Base-by-base conservation (phyloP, 192 early-diverging fungal species). In the Borealophlyctis nickersoniae region DNA sequence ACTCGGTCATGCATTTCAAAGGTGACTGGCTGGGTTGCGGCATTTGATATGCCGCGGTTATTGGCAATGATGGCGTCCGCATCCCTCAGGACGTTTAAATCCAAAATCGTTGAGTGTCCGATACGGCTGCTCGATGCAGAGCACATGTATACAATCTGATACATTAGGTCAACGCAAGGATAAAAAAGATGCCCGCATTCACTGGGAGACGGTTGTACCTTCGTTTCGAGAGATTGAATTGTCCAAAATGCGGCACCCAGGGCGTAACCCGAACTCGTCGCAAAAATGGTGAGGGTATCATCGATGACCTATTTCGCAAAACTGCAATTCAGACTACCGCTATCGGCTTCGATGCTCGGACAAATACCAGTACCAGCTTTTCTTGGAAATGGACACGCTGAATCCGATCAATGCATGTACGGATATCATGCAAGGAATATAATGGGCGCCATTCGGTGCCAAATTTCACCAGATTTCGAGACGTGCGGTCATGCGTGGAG, bases 401-500 rank as follows among this genome's bases (percentile, higher is more conserved):
- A 11, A 89, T 77, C 58, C 86, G 86, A 27, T 77, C 72, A 22
- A 87, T 73, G 49, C 87, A 89, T 4, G 70, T 66, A 54, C 74
- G 65, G 35, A 87, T 73, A 45, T 87, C 86, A 49, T 76, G 67
- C 32, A 79, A 31, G 0, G 83, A 77, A 58, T 86, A 89, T 2
- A 87, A 66, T 3, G 79, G 76, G 27, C 62, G 52, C 39, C 65
- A 76, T n/a, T 75, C 58, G 30, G 58, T 61, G 2, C 49, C 54
- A 1, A 65, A 67, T 16, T 52, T 36, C 22, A 63, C 56, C 11
- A 24, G 5, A 34, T 39, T n/a, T 56, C 29, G 39, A 19, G 36
- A 31, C 24, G 28, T 14, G 53, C 50, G 53, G 19, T n/a, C n/a
- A n/a, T n/a, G n/a, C n/a, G n/a, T n/a, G n/a, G n/a, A n/a, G n/a